Conservation (phyloP, 2,329 filamentous ascomycete genomes). For the Penicillium janthinellum region DNA sequence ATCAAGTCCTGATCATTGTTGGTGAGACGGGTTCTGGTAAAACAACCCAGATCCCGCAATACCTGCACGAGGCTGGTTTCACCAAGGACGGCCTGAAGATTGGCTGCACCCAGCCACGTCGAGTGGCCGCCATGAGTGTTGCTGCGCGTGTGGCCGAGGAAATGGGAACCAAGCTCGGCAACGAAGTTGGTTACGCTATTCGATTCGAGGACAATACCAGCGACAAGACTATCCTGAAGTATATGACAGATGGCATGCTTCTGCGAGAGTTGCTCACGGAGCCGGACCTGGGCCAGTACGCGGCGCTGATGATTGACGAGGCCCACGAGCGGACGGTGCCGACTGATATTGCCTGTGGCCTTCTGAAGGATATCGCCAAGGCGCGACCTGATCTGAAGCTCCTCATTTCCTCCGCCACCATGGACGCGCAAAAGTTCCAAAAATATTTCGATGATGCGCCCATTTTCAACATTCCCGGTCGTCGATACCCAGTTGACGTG, state of each 20-base stretch:
- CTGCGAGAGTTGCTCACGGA: constrained; percentile 87
- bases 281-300: constrained; percentile 78
- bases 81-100: constrained; percentile 83
- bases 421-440: constrained; percentile 91
- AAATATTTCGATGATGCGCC: constrained; percentile 89
- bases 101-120: constrained; percentile 88
- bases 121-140: constrained; percentile 96
- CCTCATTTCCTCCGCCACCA: constrained; percentile 89
- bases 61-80: constrained; percentile 86
- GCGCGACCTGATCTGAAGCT: constrained; percentile 84
- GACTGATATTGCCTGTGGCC: constrained; percentile 84
- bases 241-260: constrained; percentile 97
- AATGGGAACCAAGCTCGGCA: constrained; percentile 83
- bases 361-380: constrained; percentile 85
- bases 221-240: constrained; percentile 89
- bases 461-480: constrained; percentile 91
- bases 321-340: constrained; percentile 92
- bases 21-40: constrained; percentile 96
- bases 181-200: constrained; percentile 92
- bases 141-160: constrained; percentile 96
- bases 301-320: constrained; percentile 93
- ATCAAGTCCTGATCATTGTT: constrained; percentile 88
- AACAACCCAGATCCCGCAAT: constrained; percentile 93
- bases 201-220: constrained; percentile 91
- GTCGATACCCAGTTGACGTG: constrained; percentile 85